Conservation (phyloP, 257 asterid genomes). For the Paraleonurus japonicus region DNA sequence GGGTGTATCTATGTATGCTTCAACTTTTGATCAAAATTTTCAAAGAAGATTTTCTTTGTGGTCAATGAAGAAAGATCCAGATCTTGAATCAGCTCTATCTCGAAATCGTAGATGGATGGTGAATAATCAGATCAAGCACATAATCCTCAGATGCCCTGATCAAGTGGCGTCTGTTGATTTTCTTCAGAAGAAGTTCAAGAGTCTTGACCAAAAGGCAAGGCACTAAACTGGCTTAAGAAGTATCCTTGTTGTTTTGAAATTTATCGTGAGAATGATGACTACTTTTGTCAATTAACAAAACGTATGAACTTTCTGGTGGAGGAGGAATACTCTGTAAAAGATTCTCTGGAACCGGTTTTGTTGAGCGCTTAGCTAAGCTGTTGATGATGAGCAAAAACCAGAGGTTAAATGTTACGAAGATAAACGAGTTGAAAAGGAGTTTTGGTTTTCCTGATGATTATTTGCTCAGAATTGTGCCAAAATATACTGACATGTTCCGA, state of each 20-base stretch:
- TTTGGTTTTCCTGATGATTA: conserved; percentile 93
- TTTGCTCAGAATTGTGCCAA: conserved; percentile 73
- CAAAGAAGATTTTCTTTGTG: conserved; percentile 41
- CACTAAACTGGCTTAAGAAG: conserved; percentile 84
- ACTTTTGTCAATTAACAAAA: conserved; percentile 62
- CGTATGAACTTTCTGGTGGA: conserved; percentile 68
- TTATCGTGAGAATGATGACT: conserved; percentile 51
- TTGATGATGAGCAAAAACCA: conserved; percentile 78
- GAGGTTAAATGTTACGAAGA: conserved; percentile 67
- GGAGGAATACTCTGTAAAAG: conserved; percentile 82
- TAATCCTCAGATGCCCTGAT: conserved; percentile 64
- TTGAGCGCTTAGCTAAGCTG: conserved; percentile 68
- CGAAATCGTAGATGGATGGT: conserved; percentile 90
- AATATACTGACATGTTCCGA: conserved; percentile 67
- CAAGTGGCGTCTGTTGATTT: conserved; percentile 53
- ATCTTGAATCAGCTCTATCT: conserved; percentile 74
- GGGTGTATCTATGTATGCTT: conserved; percentile 15
- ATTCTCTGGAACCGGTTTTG: conserved; percentile 61
- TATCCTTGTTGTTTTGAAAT: conserved; percentile 92
- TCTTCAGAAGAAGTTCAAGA: conserved; percentile 81
- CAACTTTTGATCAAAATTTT: background rate
- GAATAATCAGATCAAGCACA: conserved; percentile 80
- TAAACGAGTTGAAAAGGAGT: conserved; percentile 65
- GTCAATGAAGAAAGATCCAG: conserved; percentile 97
- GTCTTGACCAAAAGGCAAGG: conserved; percentile 80